Conservation (phyloP, 352 stramenopile species). For the Pythium sukuiense region DNA sequence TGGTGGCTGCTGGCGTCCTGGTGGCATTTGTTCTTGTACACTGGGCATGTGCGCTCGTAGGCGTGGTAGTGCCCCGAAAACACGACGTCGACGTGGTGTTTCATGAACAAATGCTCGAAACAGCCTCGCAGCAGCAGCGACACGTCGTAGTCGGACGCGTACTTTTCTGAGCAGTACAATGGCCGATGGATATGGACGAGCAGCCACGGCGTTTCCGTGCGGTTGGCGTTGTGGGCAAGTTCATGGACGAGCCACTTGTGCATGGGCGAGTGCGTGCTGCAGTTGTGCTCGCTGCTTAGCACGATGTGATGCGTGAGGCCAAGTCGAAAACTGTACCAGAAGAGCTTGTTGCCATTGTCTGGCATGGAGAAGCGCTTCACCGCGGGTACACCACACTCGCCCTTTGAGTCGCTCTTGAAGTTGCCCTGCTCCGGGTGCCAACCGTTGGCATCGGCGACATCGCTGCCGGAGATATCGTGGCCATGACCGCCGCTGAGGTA, state of each 20-base stretch:
- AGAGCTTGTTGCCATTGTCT: constrained; percentile 28
- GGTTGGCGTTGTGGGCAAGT: constrained; percentile 30
- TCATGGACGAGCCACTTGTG: constrained; percentile 35
- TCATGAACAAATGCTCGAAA: constrained; percentile 27
- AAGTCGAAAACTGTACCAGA: constrained; percentile 38
- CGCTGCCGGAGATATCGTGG: constrained; percentile 40
- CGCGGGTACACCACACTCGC: constrained; percentile 75
- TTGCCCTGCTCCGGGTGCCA: constrained; percentile 31
- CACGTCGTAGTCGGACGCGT: constrained; percentile 18
- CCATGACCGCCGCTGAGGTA: constrained; percentile 28
- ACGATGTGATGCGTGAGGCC: constrained; percentile 32
- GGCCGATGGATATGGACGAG: constrained; percentile 34
- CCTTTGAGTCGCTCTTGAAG: constrained; percentile 42
- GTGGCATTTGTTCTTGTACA: constrained; percentile 28
- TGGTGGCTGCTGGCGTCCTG: constrained; percentile 12
- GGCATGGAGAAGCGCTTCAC: constrained; percentile 61
- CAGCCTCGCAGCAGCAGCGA: constrained; percentile 19
- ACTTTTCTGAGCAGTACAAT: constrained; percentile 32
- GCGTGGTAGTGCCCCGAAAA: constrained; percentile 36
- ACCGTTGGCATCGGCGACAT: constrained; percentile 28
- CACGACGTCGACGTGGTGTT: constrained; percentile 32
- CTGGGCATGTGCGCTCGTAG: constrained; percentile 36
- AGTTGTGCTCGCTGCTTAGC: constrained; percentile 37
- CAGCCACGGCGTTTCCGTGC: constrained; percentile 34
- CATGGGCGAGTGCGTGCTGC: constrained; percentile 24